Evolutionary conservation across 176 grass and related monocot genomes (phyloP).

Genomic region (Bonia amplexicaulis): DNA sequence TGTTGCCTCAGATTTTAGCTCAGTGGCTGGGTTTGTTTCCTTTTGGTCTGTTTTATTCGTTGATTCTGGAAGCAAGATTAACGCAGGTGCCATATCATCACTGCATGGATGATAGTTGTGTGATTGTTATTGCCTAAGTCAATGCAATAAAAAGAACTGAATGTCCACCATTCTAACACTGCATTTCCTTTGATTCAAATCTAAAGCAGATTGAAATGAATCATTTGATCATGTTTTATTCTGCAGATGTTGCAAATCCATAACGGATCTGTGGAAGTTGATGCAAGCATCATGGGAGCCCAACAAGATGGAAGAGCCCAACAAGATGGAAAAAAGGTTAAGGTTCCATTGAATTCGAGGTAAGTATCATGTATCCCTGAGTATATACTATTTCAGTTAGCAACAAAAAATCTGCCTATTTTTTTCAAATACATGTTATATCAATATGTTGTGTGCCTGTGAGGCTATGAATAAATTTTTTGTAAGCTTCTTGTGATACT

Average conservation of each 20-base stretch:
- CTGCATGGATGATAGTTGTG: not conserved
- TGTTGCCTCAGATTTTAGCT: not conserved
- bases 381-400: slow-evolving; percentile 10
- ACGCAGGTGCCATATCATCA: not conserved
- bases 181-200: not conserved
- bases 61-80: not conserved
- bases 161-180: not conserved
- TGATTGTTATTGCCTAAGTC: not conserved
- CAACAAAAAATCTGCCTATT: not conserved
- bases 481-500: not conserved
- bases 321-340: slow-evolving; percentile 82
- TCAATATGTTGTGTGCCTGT: not conserved
- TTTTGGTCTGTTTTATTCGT: not conserved
- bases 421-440: not conserved
- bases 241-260: slow-evolving; percentile 81
- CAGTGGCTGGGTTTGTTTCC: not conserved
- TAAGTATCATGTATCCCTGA: slow-evolving; percentile 15
- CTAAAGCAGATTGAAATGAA: not conserved
- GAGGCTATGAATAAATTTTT: not conserved
- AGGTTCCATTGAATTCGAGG: slow-evolving; percentile 97
- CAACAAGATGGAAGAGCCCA: slow-evolving; percentile 77
- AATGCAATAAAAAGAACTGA: not conserved
- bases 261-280: slow-evolving; percentile 91
- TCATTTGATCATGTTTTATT: slow-evolving; percentile 3
- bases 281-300: slow-evolving; percentile 68